Percentiles rank a stretch among this genome's conserved stretches.
Evolutionary conservation across 2,329 filamentous ascomycete species (phyloP).

Genomic region (Penicillium sp.): DNA sequence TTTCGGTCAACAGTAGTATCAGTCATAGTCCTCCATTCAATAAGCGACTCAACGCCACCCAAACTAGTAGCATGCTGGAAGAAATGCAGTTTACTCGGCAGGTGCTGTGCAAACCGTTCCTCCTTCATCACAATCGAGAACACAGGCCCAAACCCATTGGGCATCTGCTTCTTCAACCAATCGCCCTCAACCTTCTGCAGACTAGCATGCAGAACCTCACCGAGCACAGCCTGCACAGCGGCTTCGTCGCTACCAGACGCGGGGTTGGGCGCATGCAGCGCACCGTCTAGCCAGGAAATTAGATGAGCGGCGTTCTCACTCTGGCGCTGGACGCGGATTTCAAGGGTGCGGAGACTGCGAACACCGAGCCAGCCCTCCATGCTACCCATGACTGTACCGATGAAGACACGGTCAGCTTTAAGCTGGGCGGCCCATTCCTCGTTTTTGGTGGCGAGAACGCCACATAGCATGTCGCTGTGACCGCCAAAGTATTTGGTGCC

Average conservation of each 20-base stretch:
- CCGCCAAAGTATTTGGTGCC: conserved; percentile 97
- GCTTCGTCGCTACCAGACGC: conserved; percentile 41
- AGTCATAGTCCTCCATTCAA: conserved; percentile 93
- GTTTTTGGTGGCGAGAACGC: conserved; percentile 66
- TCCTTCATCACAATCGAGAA: conserved; percentile 69
- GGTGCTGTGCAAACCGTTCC: conserved; percentile 56
- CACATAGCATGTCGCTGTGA: conserved; percentile 89
- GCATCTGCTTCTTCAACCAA: conserved; percentile 88
- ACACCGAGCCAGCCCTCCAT: conserved; percentile 91
- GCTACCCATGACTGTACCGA: conserved; percentile 83
- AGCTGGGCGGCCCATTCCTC: conserved; percentile 60
- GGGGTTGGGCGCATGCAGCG: conserved; percentile 43
- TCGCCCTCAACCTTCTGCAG: conserved; percentile 64
- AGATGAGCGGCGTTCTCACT: conserved; percentile 65
- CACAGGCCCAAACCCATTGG: conserved; percentile 81
- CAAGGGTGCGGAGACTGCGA: conserved; percentile 77
- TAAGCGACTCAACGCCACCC: conserved; percentile 89
- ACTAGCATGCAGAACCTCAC: conserved; percentile 69
- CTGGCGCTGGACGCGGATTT: conserved; percentile 75
- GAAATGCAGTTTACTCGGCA: conserved; percentile 74
- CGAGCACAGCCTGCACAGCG: conserved; percentile 54
- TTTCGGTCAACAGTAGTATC: conserved; percentile 68
- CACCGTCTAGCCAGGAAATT: conserved; percentile 65
- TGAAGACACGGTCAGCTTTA: conserved; percentile 64
- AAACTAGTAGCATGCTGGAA: conserved; percentile 95